Evolutionary conservation across 208 protist genomes (phyloP).

Genomic region (Crithidia fasciculata): DNA sequence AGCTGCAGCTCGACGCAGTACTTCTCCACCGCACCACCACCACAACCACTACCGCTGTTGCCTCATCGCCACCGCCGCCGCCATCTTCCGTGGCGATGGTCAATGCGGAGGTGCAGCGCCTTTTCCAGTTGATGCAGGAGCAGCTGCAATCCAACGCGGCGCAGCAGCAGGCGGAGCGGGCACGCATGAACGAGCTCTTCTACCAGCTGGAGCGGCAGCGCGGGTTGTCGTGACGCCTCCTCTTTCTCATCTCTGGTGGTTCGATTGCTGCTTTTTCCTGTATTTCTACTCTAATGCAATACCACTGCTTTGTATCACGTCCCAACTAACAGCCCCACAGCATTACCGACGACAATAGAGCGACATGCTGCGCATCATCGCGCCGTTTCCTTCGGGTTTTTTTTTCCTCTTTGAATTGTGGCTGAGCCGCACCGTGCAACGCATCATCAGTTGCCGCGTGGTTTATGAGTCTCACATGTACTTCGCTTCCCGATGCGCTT

Average conservation of each 20-base stretch:
- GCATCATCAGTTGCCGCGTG: too few species aligned
- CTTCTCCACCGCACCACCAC: conserved; percentile 1
- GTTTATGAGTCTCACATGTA: too few species aligned
- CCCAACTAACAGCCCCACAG: background rate
- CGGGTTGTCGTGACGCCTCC: conserved; percentile 1
- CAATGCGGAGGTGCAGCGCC: conserved; percentile 53
- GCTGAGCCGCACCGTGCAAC: too few species aligned
- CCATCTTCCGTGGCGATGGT: conserved; percentile 20
- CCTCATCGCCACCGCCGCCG: background rate
- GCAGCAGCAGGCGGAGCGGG: conserved; percentile 59
- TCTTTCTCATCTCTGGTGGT: background rate
- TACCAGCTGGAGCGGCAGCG: conserved; percentile 44
- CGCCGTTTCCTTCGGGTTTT: too few species aligned
- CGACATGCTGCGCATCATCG: too few species aligned
- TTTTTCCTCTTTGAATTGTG: too few species aligned
- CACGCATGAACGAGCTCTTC: conserved; percentile 57
- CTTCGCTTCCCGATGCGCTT: too few species aligned
- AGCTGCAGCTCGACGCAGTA: conserved; percentile 31
- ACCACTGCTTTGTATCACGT: too few species aligned
- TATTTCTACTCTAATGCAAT: background rate
- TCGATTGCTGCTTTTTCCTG: background rate
- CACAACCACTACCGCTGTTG: too few species aligned
- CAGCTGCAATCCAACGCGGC: conserved; percentile 48
- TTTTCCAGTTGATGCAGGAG: conserved; percentile 56
- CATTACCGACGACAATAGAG: too few species aligned